These are phyloP conservation scores for Magnaporthiopsis incrustans DNA, from an alignment of 2,329 filamentous ascomycete genomes.

Conservation along the genomic window DNA sequence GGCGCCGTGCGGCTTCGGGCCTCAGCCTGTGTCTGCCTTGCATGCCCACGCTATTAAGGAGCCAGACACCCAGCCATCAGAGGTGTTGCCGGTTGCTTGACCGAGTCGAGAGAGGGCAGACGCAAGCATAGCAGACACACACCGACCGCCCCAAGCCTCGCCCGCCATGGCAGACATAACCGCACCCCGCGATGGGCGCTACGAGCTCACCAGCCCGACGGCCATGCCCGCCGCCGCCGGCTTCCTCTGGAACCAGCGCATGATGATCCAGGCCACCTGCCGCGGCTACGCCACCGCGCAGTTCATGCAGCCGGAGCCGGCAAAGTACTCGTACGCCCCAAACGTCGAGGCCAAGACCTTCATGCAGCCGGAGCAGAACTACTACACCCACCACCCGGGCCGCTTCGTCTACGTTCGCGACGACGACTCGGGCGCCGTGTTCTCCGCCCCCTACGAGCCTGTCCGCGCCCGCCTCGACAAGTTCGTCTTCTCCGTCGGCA, in stretches of 20 bases:
- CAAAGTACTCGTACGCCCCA: slow-evolving; percentile 51
- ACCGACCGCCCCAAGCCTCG: no score
- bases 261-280: slow-evolving; percentile 54
- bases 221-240: slow-evolving; percentile 47
- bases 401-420: slow-evolving; percentile 53
- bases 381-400: slow-evolving; percentile 50
- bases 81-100: neutral
- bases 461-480: slow-evolving; percentile 38
- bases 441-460: slow-evolving; percentile 49
- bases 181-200: slow-evolving; percentile 24
- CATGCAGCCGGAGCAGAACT: slow-evolving; percentile 53
- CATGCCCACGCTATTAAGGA: no score
- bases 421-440: slow-evolving; percentile 39
- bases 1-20: neutral
- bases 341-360: slow-evolving; percentile 51
- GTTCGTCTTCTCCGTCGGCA: slow-evolving; percentile 46
- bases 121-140: neutral
- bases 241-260: slow-evolving; percentile 52
- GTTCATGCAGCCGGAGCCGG: slow-evolving; percentile 53
- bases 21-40: neutral
- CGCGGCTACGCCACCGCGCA: slow-evolving; percentile 50
- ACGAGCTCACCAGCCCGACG: slow-evolving; percentile 46
- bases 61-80: neutral
- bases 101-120: neutral
- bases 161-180: neutral